A percentile compares a stretch with the other conserved stretches of the same genome.
These are phyloP conservation scores for Irpex sp. DNA, from an alignment of 1,284 basidiomycete genomes.

Conservation along the genomic window DNA sequence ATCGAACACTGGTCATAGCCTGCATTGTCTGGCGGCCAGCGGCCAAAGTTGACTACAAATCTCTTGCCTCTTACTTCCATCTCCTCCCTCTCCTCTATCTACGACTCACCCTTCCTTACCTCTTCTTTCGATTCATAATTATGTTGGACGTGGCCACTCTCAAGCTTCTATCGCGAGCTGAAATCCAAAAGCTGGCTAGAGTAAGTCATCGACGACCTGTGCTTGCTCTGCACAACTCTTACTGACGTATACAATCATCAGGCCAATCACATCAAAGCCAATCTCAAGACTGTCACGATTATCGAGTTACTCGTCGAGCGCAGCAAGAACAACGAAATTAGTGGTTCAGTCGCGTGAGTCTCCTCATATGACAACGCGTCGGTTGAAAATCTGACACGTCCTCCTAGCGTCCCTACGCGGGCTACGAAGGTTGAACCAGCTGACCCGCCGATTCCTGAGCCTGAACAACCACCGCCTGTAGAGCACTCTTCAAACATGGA, in stretches of 20 bases:
- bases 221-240: too few species aligned
- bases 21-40: neutral
- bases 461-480: neutral
- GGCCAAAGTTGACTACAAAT: neutral
- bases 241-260: neutral
- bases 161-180: slow-evolving; percentile 2
- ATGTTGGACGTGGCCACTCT: slow-evolving; percentile 8
- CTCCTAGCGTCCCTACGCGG: neutral
- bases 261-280: slow-evolving; percentile 2
- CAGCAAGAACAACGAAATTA: neutral
- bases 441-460: neutral
- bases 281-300: slow-evolving; percentile 4
- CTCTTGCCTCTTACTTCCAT: neutral
- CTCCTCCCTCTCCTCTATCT: neutral
- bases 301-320: neutral
- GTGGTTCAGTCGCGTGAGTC: neutral
- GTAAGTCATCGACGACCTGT: neutral
- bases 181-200: slow-evolving; percentile 13
- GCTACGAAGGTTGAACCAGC: neutral
- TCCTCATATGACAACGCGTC: neutral
- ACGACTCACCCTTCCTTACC: neutral
- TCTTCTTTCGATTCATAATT: neutral
- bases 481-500: neutral
- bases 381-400: neutral
- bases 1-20: neutral